Conservation (phyloP, 179 eudicot species). For the Beta macrorhiza region DNA sequence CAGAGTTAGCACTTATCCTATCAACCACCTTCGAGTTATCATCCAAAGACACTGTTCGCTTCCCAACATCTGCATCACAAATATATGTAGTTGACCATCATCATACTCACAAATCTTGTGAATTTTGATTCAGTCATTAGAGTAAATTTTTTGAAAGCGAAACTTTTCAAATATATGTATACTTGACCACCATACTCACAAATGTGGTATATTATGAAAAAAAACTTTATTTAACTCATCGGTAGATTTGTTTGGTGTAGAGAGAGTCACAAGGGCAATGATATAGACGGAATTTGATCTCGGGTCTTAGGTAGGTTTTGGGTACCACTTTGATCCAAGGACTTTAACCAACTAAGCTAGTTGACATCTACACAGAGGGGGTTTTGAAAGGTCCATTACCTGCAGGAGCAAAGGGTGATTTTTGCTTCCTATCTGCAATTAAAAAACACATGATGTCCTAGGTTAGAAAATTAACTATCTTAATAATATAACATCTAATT, state of each 20-base stretch:
- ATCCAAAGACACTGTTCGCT: conserved; percentile 16
- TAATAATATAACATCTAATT: not conserved
- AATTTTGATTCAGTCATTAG: not conserved
- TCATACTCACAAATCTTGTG: not conserved
- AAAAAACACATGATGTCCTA: not conserved
- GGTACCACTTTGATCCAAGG: no score
- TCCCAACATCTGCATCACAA: conserved; percentile 28
- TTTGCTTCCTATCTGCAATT: conserved; percentile 28
- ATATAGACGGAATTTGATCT: no score
- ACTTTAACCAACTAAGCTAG: no score
- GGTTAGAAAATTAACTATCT: not conserved
- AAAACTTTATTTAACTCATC: no score
- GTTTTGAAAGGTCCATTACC: conserved; percentile 20
- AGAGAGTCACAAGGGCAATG: no score
- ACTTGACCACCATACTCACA: no score
- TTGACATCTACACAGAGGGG: not conserved
- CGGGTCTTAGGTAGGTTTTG: no score
- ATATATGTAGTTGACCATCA: not conserved
- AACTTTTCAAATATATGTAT: not conserved
- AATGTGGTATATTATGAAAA: no score
- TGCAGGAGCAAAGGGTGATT: conserved; percentile 1
- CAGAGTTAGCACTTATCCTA: conserved; percentile 28
- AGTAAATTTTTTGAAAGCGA: not conserved
- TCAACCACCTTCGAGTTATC: conserved; percentile 29
- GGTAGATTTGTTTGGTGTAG: no score